Evolutionary conservation across 345 rosid species (phyloP).

Genomic region (Corchorus olitorius): DNA sequence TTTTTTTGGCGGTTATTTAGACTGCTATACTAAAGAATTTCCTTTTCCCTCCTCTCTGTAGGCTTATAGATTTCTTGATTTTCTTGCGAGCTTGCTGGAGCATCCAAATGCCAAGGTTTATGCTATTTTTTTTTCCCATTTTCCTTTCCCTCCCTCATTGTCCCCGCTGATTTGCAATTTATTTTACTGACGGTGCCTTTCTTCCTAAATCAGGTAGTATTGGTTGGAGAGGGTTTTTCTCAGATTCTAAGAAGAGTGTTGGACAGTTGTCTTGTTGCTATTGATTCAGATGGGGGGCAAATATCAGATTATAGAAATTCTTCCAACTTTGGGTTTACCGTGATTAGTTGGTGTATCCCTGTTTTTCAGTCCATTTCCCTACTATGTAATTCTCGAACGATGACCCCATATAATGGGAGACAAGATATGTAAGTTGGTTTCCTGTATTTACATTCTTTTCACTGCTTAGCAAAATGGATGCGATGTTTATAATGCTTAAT

Average conservation of each 20-base stretch:
- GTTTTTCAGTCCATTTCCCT: slow-evolving; percentile 70
- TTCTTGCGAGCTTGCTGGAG: slow-evolving; percentile 77
- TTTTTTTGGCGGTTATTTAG: slow-evolving; percentile 16
- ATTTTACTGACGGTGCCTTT: slow-evolving; percentile 20
- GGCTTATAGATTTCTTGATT: slow-evolving; percentile 75
- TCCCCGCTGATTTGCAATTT: neutral
- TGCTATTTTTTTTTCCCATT: slow-evolving; percentile 7
- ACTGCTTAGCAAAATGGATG: neutral
- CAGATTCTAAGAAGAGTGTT: slow-evolving; percentile 57
- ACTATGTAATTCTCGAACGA: slow-evolving; percentile 52
- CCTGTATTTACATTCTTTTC: slow-evolving; percentile 24
- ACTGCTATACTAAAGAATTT: slow-evolving; percentile 23
- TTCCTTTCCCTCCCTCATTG: neutral
- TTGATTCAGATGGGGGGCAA: slow-evolving; percentile 53
- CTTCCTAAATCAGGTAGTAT: slow-evolving; percentile 51
- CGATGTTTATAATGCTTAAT: slow-evolving; percentile 11
- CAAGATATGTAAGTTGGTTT: slow-evolving; percentile 60
- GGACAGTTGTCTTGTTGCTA: slow-evolving; percentile 62
- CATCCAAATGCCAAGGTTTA: slow-evolving; percentile 85
- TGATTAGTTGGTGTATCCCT: slow-evolving; percentile 71
- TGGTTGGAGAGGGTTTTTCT: slow-evolving; percentile 68
- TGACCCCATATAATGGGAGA: slow-evolving; percentile 39
- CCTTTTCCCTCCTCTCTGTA: slow-evolving; percentile 35
- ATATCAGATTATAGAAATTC: slow-evolving; percentile 45
- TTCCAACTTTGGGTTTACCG: slow-evolving; percentile 42